phyloP scores from a whole-genome alignment of 495 filamentous ascomycete species.

The Aspergillus homomorphus region DNA sequence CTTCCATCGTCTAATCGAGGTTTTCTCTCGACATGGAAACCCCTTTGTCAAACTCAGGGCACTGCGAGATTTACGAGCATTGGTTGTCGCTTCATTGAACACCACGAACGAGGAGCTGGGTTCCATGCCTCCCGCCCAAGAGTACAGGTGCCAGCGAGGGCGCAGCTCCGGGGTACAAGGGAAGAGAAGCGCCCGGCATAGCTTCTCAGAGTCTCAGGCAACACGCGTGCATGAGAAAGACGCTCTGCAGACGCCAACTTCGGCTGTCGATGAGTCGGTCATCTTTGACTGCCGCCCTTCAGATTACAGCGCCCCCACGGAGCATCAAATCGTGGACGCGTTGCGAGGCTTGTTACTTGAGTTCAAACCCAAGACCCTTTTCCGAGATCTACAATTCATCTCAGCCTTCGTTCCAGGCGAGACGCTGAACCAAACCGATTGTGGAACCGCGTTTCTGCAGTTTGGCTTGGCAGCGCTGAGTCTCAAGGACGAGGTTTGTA shows the following conservation, averaged over 20 bases:
- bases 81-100: constrained; percentile 71
- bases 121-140: constrained; percentile 34
- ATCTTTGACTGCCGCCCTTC: constrained; percentile 39
- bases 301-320: constrained; percentile 38
- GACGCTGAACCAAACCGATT: constrained; percentile 78
- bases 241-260: constrained; percentile 18
- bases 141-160: constrained; percentile 17
- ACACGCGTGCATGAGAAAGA: constrained; percentile 18
- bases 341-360: constrained; percentile 75
- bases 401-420: constrained; percentile 82
- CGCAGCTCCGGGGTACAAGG: constrained; percentile 12
- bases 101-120: constrained; percentile 45
- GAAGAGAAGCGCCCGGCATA: constrained; percentile 29
- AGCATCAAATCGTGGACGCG: constrained; percentile 69
- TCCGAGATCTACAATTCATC: constrained; percentile 94
- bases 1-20: constrained; percentile 75
- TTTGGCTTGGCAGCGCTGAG: constrained; percentile 82
- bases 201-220: constrained; percentile 33
- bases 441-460: constrained; percentile 93
- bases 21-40: constrained; percentile 88
- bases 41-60: constrained; percentile 83
- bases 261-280: constrained; percentile 33
- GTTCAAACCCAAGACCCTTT: constrained; percentile 83
- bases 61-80: constrained; percentile 74
- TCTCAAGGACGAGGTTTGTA: constrained; percentile 84